phyloP scores from a whole-genome alignment of 2,329 filamentous ascomycete genomes.

The Stachybotrys echinatus region DNA sequence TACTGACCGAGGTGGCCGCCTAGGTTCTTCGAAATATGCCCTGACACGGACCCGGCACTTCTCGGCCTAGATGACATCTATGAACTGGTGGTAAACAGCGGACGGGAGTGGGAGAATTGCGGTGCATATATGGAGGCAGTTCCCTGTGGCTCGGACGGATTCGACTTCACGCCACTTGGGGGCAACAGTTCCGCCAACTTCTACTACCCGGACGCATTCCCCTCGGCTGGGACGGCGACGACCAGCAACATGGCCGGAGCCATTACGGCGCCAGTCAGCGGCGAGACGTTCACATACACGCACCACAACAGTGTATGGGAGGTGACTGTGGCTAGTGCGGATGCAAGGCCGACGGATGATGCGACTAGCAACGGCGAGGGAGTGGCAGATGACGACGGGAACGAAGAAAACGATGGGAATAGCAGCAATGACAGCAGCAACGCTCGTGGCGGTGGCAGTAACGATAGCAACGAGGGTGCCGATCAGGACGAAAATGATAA shows the following conservation, averaged over 20 bases:
- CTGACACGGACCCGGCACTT: no score
- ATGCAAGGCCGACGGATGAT: neutral
- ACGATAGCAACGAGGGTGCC: neutral
- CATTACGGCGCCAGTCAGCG: neutral
- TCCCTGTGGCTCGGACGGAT: neutral
- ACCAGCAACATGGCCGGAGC: neutral
- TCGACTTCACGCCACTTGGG: slow-evolving; percentile 1
- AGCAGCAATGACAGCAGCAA: neutral
- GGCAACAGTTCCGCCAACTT: slow-evolving; percentile 2
- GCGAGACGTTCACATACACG: neutral
- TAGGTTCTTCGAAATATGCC: no score
- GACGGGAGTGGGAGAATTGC: neutral
- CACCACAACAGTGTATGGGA: neutral
- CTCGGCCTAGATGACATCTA: no score
- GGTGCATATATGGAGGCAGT: neutral
- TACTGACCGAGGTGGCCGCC: no score
- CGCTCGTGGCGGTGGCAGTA: neutral
- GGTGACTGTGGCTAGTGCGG: neutral
- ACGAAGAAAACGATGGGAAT: neutral
- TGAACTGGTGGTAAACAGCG: no score
- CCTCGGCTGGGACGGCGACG: neutral
- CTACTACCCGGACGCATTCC: neutral
- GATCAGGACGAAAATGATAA: neutral
- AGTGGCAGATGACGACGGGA: neutral
- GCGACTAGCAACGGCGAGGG: no score